Evolutionary conservation across 169 alveolate species (phyloP).

Genomic region (Prorocentrum cordatum): DNA sequence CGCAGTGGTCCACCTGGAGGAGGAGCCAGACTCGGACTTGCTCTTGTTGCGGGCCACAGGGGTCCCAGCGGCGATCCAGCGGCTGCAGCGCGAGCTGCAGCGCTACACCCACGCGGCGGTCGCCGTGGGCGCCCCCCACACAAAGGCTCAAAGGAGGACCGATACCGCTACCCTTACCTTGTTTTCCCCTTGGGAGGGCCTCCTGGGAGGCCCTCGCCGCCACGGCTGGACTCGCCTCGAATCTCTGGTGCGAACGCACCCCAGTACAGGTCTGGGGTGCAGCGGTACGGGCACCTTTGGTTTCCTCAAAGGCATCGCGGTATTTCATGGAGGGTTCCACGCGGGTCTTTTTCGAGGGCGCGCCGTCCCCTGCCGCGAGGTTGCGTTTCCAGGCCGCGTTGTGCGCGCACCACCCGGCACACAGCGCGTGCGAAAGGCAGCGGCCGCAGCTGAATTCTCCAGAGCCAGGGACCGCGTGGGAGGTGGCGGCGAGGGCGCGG

Average conservation of each 20-base stretch:
- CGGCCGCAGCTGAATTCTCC: neutral
- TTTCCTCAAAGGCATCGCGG: neutral
- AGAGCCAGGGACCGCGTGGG: neutral
- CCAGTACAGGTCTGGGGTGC: too few species aligned
- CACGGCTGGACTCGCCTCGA: too few species aligned
- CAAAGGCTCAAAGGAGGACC: too few species aligned
- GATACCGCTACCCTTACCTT: too few species aligned
- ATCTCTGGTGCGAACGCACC: too few species aligned
- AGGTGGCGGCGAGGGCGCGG: neutral
- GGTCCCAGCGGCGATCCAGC: neutral
- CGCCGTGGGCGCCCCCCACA: neutral
- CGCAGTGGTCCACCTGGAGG: neutral
- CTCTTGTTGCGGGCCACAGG: neutral
- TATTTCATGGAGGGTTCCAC: slow-evolving; percentile 1
- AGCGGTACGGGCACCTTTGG: neutral
- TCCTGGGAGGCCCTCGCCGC: too few species aligned
- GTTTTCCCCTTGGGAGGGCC: too few species aligned
- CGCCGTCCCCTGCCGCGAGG: neutral
- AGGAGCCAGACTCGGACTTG: neutral
- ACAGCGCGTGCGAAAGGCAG: neutral
- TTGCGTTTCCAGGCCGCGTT: neutral
- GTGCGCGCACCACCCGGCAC: neutral
- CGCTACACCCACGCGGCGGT: neutral
- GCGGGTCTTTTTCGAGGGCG: neutral
- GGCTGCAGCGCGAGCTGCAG: neutral